phyloP scores from a whole-genome alignment of 306 rosid species.

The Gleditsia sinensis region DNA sequence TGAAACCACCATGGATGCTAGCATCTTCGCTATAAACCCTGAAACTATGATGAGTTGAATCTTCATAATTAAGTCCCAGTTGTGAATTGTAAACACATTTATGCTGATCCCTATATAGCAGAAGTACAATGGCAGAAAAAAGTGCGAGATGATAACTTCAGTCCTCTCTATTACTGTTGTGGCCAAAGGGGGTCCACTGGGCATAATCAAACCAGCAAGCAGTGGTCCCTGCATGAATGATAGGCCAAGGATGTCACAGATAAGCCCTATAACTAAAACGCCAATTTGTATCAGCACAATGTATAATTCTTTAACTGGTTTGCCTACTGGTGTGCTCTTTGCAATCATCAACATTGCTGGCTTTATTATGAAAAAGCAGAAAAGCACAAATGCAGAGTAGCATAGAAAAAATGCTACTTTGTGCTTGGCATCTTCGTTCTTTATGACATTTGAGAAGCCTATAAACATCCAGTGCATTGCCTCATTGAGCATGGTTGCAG shows the following conservation, averaged over 20 bases:
- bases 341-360: neutral
- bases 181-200: constrained; percentile 39
- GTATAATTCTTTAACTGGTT: constrained; percentile 7
- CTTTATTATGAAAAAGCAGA: neutral
- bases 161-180: constrained; percentile 30
- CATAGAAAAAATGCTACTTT: neutral
- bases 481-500: constrained; percentile 35
- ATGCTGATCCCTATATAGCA: neutral
- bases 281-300: constrained; percentile 27
- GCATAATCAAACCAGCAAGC: constrained; percentile 35
- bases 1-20: constrained; percentile 23
- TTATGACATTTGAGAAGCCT: too few species aligned
- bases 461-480: neutral
- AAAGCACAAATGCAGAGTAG: neutral
- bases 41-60: constrained; percentile 27
- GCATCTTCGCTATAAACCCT: constrained; percentile 24
- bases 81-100: neutral
- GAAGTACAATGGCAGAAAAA: constrained; percentile 38
- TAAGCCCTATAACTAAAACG: neutral
- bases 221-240: constrained; percentile 16
- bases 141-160: neutral
- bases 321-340: constrained; percentile 17
- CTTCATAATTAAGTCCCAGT: neutral
- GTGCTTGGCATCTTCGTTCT: accelerated
- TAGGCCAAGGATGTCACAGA: constrained; percentile 1